Evolutionary conservation across 2,329 filamentous ascomycete species (phyloP).

Genomic region (Cladosporium sphaerospermum): DNA sequence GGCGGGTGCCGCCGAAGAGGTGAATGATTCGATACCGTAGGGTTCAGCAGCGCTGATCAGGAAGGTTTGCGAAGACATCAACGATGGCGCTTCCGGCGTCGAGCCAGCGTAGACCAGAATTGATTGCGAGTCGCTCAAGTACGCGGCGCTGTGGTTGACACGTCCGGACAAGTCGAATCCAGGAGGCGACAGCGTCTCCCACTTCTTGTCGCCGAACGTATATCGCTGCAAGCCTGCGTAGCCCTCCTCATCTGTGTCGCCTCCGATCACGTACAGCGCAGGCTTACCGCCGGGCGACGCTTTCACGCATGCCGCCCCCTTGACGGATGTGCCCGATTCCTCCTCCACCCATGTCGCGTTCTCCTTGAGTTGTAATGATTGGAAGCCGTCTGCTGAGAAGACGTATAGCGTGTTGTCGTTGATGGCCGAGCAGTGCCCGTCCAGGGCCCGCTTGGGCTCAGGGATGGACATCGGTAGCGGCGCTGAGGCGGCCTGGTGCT

Average conservation of each 20-base stretch:
- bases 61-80: constrained; percentile 67
- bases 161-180: constrained; percentile 59
- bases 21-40: constrained; percentile 55
- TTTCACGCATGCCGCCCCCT: constrained; percentile 70
- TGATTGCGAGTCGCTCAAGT: constrained; percentile 61
- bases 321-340: constrained; percentile 61
- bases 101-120: constrained; percentile 79
- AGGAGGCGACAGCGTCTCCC: constrained; percentile 50
- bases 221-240: constrained; percentile 73
- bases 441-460: constrained; percentile 61
- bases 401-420: constrained; percentile 78
- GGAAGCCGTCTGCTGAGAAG: constrained; percentile 68
- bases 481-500: constrained; percentile 12
- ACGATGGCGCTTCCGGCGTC: constrained; percentile 49
- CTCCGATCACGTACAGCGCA: constrained; percentile 74
- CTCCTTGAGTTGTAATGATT: constrained; percentile 61
- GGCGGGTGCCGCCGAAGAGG: constrained; percentile 55
- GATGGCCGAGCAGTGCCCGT: constrained; percentile 75
- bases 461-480: constrained; percentile 59
- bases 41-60: constrained; percentile 61
- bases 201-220: constrained; percentile 50
- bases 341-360: constrained; percentile 68
- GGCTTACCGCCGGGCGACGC: constrained; percentile 54
- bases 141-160: constrained; percentile 67
- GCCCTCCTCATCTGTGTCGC: constrained; percentile 43